Base-by-base conservation (phyloP, 768 basidiomycete species). In the Dacryopinax spathularia region DNA sequence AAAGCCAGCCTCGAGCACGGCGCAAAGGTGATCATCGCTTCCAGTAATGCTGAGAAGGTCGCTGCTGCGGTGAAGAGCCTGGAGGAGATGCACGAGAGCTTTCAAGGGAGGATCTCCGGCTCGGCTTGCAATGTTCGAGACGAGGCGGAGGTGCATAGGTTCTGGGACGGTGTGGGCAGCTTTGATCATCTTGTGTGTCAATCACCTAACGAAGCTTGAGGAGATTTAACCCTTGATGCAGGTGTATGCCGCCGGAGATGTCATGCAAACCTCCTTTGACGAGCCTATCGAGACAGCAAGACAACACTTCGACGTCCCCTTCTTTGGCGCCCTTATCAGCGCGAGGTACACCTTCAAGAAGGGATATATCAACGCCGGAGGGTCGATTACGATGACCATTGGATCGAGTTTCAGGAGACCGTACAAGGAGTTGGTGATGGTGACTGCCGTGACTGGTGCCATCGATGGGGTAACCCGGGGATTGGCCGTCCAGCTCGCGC, bases 401-500 rank as follows among this genome's bases (percentile, higher is more conserved):
- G 62, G 62, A 12, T 44, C 43, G 43, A 44, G 43, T 22, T 44
- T 43, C 33, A 48, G 63, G 29, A 62, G 63, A 29, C 67, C 67
- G 12, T 31, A 29, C 18, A 43, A 61, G 60, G 56, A 34, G 6
- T 66, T 66, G 66, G 34, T 63, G 13, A 43, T 68, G 13, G 66
- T 41, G 5, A 61, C 66, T 10, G 66, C 63, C 15, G 48, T 66
- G 6, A 41, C 62, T 10, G 67, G 67, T 36, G 67, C 67, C 27
- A 48, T 63, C 48, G 67, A 68, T 39, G 39, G 36, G 12, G 27
- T 68, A 9, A 66, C 66, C 13, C 62, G 67, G 5, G 67, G 67
- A 4, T 44, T 68, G 20, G 65, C 67, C 12, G 66, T 68, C n/a
- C 66, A 68, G 37, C 66, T 68, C 16, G 67, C 67, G 12, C 67